Base-by-base conservation (phyloP, 2,329 filamentous ascomycete genomes). In the Fusarium sp. region DNA sequence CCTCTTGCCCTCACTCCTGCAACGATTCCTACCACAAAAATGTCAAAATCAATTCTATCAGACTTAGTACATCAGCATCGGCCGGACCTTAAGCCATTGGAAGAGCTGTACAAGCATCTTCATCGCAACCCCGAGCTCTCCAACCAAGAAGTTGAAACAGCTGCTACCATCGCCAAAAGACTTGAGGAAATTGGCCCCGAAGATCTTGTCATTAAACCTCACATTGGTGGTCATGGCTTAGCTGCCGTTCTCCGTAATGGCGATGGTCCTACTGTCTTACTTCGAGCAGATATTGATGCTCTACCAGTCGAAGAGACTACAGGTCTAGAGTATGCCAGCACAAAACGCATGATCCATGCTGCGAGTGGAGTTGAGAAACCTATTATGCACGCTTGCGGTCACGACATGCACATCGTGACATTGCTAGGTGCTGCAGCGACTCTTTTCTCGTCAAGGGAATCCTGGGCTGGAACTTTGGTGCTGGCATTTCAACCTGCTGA, bases 331-430 rank as follows among this genome's bases (percentile, higher is more conserved):
- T 92, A 91, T 75, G 86, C 89, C 0, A 90, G 88, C 28, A 68
- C 55, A 0, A 64, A 61, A 0, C 51, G 51, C 0, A 67, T 64
- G 65, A 7, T 56, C 0, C 68, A 76, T 15, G 12, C 39, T 15
- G 41, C 56, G 0, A 70, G 51, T 5, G 72, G 68, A 14, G 45
- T 44, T 1, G 41, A 56, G 60, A 86, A 86, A 58, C 86, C 88
- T 0, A 87, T 91, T 0, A 92, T 92, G 90, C 91, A 92, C 78
- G 90, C 90, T 28, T 92, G 90, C 77, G 91, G 91, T 1, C 91
- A 92, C 74, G 90, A 91, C 72, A 88, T 91, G 82, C 90, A 93
- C 76, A 87, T 92, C 31, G 85, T 88, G 0, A 82, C 83, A 36
- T 81, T 92, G 7, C 82, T 92, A 4, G 91, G 86, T 0, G 86